A percentile compares a stretch with the other conserved stretches of the same genome.
These are phyloP conservation scores for Phytophthora pinifolia DNA, from an alignment of 352 stramenopile species.

Conservation along the genomic window DNA sequence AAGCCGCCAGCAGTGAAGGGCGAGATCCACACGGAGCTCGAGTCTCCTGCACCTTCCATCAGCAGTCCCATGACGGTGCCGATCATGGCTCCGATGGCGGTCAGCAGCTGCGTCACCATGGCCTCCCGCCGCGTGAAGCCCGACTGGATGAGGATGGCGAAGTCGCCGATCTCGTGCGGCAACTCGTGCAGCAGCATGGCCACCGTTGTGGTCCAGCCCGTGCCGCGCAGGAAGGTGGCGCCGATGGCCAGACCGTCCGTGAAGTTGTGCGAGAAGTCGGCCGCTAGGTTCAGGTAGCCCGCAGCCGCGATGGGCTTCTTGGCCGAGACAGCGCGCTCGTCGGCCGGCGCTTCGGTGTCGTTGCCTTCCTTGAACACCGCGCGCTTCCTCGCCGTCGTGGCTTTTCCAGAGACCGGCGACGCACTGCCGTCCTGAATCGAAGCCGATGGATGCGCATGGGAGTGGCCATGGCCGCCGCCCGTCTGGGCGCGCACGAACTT, in stretches of 20 bases:
- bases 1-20: conserved; percentile 90
- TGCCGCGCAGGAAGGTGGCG: conserved; percentile 83
- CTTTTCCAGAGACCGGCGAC: conserved; percentile 10
- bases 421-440: conserved; percentile 27
- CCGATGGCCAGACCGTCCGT: conserved; percentile 93
- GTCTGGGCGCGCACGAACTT: conserved; percentile 80
- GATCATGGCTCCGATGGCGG: conserved; percentile 90
- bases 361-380: conserved; percentile 36
- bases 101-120: conserved; percentile 91
- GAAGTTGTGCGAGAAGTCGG: conserved; percentile 94
- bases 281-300: conserved; percentile 90
- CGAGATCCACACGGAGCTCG: conserved; percentile 78
- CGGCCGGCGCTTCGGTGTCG: conserved; percentile 19
- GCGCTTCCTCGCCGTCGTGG: conserved; percentile 38
- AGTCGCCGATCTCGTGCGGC: conserved; percentile 93
- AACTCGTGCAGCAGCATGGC: conserved; percentile 91
- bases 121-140: conserved; percentile 89
- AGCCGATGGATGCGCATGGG: conserved; percentile 31
- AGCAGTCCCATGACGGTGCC: conserved; percentile 86
- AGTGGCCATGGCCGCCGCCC: conserved; percentile 35
- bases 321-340: too few relatives aligned
- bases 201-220: conserved; percentile 82
- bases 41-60: conserved; percentile 68
- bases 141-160: conserved; percentile 90
- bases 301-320: conserved; percentile 67